Conservation (phyloP, 768 basidiomycete species). For the Termitomyces sp. region DNA sequence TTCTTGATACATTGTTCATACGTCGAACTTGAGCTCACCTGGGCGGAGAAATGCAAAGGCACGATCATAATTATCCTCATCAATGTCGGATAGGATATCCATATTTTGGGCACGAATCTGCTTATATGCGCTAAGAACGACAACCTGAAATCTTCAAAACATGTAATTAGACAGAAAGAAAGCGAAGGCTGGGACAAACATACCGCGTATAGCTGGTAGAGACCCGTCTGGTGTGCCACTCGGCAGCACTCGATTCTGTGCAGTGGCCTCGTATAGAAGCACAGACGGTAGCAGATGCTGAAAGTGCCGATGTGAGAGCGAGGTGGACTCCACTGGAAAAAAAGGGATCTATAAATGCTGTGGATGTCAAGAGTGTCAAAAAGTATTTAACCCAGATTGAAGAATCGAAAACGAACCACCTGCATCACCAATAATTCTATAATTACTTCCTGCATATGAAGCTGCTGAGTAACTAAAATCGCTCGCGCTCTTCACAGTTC, state of each 20-base stretch:
- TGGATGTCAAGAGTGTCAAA: neutral
- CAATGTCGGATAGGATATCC: constrained; percentile 55
- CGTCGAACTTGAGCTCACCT: constrained; percentile 27
- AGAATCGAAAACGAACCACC: constrained; percentile 37
- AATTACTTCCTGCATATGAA: constrained; percentile 47
- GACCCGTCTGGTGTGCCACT: constrained; percentile 53
- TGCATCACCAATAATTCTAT: constrained; percentile 63
- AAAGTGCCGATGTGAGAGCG: constrained; percentile 56
- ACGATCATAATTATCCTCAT: constrained; percentile 66
- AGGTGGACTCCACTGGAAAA: constrained; percentile 64
- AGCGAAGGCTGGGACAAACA: constrained; percentile 21
- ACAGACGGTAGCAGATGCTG: constrained; percentile 51
- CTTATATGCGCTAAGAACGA: constrained; percentile 70
- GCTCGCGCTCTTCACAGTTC: constrained; percentile 45
- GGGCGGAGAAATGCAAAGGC: constrained; percentile 61
- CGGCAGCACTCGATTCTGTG: constrained; percentile 38
- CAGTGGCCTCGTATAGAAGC: constrained; percentile 49
- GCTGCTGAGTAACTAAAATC: constrained; percentile 65
- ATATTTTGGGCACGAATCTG: constrained; percentile 58
- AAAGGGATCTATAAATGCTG: constrained; percentile 63
- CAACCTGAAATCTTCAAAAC: constrained; percentile 51
- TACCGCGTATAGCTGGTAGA: constrained; percentile 56
- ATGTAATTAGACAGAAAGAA: neutral
- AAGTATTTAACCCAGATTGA: neutral
- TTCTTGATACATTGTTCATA: neutral